Evolutionary conservation across 495 filamentous ascomycete species (phyloP), one percentile per base, ranked within the genome.

Genomic region (Achaetomiella virescens): DNA sequence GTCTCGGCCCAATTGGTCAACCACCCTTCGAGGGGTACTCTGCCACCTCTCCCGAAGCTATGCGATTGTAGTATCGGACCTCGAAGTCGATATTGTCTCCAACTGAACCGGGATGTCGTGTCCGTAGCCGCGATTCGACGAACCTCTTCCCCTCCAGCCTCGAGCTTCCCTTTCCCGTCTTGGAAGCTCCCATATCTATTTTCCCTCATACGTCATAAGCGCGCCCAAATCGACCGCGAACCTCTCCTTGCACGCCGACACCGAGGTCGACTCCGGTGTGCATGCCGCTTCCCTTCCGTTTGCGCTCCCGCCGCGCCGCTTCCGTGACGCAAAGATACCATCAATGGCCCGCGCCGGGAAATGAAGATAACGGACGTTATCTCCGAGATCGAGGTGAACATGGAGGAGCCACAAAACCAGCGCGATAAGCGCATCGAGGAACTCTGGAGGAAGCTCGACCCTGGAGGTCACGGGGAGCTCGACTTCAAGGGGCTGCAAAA

Each of bases 381-480:
- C 48, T 67, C 69, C 50, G 67, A 74, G 61, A 58, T 74, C 43
- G 61, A 68, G 63, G 64, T 65, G 60, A 68, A 76, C 58, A 69
- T 78, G 73, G 74, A 73, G 58, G 85, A 89, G 71, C 83, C 81
- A 54, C 81, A 86, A 66, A 82, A 83, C 65, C 76, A 87, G 69
- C 82, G 84, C 63, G 88, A 95, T 66, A 77, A 80, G 66, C 79
- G 91, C 61, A 80, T 95, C 60, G 85, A 87, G 67, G 77, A 81
- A 64, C 80, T 97, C 57, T 97, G 91, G 91, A 72, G 71, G 56
- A 82, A 79, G 50, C 78, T 98, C 59, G 91, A 95, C 67, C 84
- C 85, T 48, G 80, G 80, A 55, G 79, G 80, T 37, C 82, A 85
- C 54, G 90, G 90, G 33, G 81, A 87, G 67, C 74, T 98, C 57